Conservation (phyloP, 2,329 filamentous ascomycete genomes). For the Cladobotryum protrusum region DNA sequence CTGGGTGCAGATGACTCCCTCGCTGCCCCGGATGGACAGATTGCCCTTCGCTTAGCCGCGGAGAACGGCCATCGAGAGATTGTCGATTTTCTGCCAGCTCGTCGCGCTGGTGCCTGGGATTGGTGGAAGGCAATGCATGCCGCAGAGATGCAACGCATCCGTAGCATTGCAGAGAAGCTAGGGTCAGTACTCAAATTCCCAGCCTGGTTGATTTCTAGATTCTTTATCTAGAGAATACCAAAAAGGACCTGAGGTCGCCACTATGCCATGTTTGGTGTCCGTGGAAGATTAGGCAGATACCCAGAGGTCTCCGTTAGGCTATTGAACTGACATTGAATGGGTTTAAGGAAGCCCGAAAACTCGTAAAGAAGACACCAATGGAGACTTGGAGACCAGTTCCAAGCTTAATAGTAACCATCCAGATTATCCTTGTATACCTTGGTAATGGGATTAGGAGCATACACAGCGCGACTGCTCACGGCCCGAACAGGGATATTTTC, state of each 20-base stretch:
- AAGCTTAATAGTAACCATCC: slow-evolving; percentile 21
- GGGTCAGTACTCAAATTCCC: slow-evolving; percentile 19
- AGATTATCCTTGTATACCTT: slow-evolving; percentile 24
- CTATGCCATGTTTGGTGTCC: slow-evolving; percentile 23
- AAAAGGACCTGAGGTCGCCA: slow-evolving; percentile 22
- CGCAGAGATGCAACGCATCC: slow-evolving; percentile 21
- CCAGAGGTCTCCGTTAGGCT: slow-evolving; percentile 20
- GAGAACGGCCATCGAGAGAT: slow-evolving; percentile 35
- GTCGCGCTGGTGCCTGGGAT: slow-evolving; percentile 32
- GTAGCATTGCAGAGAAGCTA: slow-evolving; percentile 19
- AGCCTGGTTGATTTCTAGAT: slow-evolving; percentile 25
- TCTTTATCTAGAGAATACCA: slow-evolving; percentile 23
- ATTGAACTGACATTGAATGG: slow-evolving; percentile 13
- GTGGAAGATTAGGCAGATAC: no score
- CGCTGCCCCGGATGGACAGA: slow-evolving; percentile 39
- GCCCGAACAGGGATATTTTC: slow-evolving; percentile 24
- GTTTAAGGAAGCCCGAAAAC: slow-evolving; percentile 19
- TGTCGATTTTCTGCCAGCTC: slow-evolving; percentile 35
- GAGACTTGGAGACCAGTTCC: slow-evolving; percentile 15
- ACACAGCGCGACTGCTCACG: slow-evolving; percentile 19
- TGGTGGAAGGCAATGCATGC: slow-evolving; percentile 30
- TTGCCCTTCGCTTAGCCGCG: slow-evolving; percentile 40
- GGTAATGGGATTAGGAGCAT: slow-evolving; percentile 21
- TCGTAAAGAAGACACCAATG: slow-evolving; percentile 13
- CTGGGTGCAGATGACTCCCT: slow-evolving; percentile 37